phyloP scores from a whole-genome alignment of 2,329 filamentous ascomycete genomes.

The Ophiobolus disseminans region DNA sequence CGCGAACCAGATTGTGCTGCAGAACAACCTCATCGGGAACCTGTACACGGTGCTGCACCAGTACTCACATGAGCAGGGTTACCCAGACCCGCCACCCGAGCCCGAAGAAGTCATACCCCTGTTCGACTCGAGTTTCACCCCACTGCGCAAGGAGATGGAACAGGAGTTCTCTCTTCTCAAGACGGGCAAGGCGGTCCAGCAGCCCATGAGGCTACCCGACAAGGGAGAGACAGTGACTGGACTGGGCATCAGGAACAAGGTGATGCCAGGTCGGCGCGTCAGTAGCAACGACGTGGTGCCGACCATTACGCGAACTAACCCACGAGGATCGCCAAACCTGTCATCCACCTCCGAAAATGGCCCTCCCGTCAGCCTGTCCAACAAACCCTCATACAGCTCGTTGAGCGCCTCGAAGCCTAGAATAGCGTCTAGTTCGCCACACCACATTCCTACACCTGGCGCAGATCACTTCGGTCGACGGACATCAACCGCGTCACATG shows the following conservation, averaged over 20 bases:
- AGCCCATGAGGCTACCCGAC: conserved; percentile 60
- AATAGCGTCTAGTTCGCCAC: conserved; percentile 42
- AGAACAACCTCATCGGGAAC: conserved; percentile 77
- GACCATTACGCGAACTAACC: conserved; percentile 36
- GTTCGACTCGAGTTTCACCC: conserved; percentile 70
- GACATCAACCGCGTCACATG: conserved; percentile 40
- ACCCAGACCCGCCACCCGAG: conserved; percentile 74
- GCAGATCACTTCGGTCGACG: conserved; percentile 38
- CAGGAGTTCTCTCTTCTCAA: conserved; percentile 66
- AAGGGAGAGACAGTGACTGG: conserved; percentile 56
- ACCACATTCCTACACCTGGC: conserved; percentile 39
- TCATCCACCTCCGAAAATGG: conserved; percentile 36
- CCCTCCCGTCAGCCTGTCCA: conserved; percentile 38
- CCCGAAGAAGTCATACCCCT: conserved; percentile 73
- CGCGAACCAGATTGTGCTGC: conserved; percentile 73
- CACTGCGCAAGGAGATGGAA: conserved; percentile 72
- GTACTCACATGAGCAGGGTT: conserved; percentile 72
- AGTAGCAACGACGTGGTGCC: conserved; percentile 48
- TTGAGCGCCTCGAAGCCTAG: conserved; percentile 44
- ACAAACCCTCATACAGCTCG: conserved; percentile 45
- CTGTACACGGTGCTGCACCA: conserved; percentile 79
- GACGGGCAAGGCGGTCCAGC: conserved; percentile 70
- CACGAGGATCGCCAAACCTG: conserved; percentile 32
- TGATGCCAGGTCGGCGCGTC: conserved; percentile 35
- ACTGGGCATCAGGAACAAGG: conserved; percentile 56